Base-by-base conservation (phyloP, 768 basidiomycete genomes). In the Tephrocybe sp. region DNA sequence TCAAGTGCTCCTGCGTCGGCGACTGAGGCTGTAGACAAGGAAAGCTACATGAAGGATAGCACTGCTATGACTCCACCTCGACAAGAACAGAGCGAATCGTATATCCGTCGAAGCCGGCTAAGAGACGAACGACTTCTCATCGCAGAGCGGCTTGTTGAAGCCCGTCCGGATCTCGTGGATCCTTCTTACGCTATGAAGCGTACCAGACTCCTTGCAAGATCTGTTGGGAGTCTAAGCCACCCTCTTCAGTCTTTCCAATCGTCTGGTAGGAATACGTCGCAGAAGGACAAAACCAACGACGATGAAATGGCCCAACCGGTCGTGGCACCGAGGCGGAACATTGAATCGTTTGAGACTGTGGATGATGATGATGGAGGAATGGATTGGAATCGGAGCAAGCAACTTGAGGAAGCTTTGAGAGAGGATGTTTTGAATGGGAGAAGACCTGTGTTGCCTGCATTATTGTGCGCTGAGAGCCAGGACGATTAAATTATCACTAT, bases 131-230 rank as follows among this genome's bases (percentile, higher is more conserved):
- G 69, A 16, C 45, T 69, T 9, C 42, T 59, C 4, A 67, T 67
- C 33, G 72, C 71, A 1, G 71, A 76, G 30, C 72, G 69, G 27
- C 62, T 82, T 13, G 68, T 71, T 3, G 58, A 56, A 12, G 76
- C 75, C 10, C 70, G 72, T 22, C 80, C 79, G 2, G 69, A 75
- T 45, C 66, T 71, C 7, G 69, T 73, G 1, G 58, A 59, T 6
- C 57, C 65, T 2, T 60, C 66, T 0, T 73, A 70, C 47, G 42
- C 54, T 36, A 39, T 41, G 4, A 67, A 63, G 43, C 57, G 62
- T 9, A 63, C 64, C 12, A 59, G 53, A 41, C 48, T 61, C 12
- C 34, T 58, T 16, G 61, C 53, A 16, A 47, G 56, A 19, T 41
- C 42, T 16, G 45, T 42, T n/a, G 45, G 49, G 10, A 44, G n/a